phyloP scores from a whole-genome alignment of 768 basidiomycete species.

The Suillus bovinus region DNA sequence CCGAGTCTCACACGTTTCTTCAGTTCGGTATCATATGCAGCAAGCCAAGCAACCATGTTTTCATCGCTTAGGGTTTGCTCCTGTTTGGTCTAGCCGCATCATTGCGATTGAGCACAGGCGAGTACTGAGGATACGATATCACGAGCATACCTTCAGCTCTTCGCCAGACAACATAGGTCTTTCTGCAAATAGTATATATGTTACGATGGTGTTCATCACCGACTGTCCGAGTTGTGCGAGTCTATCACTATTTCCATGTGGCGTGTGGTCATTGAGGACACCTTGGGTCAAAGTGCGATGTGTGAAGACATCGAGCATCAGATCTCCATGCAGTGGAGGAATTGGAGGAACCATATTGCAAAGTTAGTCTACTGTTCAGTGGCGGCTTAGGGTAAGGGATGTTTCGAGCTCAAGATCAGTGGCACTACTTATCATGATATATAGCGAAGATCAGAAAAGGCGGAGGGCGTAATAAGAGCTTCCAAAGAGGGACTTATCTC shows the following conservation, averaged over 20 bases:
- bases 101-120: not conserved
- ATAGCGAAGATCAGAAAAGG: not conserved
- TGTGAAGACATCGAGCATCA: constrained; percentile 60
- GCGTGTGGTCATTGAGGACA: constrained; percentile 9
- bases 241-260: constrained; percentile 48
- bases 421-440: not conserved
- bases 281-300: constrained; percentile 35
- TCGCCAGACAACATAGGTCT: constrained; percentile 42
- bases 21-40: constrained; percentile 52
- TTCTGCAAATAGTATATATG: constrained; percentile 47
- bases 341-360: constrained; percentile 39
- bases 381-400: not conserved
- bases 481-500: not conserved
- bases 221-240: constrained; percentile 57
- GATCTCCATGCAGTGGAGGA: constrained; percentile 55
- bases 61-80: constrained; percentile 35
- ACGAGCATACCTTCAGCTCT: constrained; percentile 44
- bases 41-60: constrained; percentile 49
- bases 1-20: constrained; percentile 37
- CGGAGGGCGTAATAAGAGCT: not conserved
- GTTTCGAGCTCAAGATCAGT: not conserved
- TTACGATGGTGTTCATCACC: constrained; percentile 53
- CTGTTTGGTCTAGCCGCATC: not conserved
- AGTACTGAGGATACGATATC: not conserved
- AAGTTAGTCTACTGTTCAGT: not conserved